Percentiles rank a stretch among this genome's conserved stretches.
Evolutionary conservation across 257 asterid genomes (phyloP).

Genomic region (Haberlea rhodopensis): DNA sequence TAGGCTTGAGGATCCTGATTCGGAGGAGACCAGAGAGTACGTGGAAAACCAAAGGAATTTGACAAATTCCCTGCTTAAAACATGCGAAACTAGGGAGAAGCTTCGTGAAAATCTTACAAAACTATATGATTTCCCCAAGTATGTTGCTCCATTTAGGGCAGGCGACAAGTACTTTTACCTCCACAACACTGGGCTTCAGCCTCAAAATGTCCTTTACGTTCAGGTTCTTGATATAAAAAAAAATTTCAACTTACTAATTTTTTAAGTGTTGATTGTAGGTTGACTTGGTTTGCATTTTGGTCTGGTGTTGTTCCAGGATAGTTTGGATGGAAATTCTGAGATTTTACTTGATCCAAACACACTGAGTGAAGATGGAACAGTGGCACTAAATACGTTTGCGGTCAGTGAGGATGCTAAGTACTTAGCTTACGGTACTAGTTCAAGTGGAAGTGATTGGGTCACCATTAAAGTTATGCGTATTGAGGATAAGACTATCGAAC

Average conservation of each 20-base stretch:
- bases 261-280: not conserved
- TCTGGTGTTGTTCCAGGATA: conserved; percentile 49
- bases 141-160: conserved; percentile 74
- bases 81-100: conserved; percentile 72
- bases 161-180: conserved; percentile 86
- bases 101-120: conserved; percentile 60
- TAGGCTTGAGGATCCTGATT: conserved; percentile 99
- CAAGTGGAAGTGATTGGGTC: conserved; percentile 98
- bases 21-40: conserved; percentile 78
- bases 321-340: conserved; percentile 70
- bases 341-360: conserved; percentile 88
- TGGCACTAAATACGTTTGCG: conserved; percentile 1
- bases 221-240: conserved; percentile 55
- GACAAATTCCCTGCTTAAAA: conserved; percentile 70
- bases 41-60: conserved; percentile 69
- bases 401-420: conserved; percentile 54
- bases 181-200: conserved; percentile 90
- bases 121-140: conserved; percentile 48
- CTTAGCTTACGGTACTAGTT: conserved; percentile 79
- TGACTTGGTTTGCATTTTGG: conserved; percentile 4
- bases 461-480: conserved; percentile 70
- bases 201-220: conserved; percentile 77
- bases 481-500: conserved; percentile 55
- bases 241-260: not conserved
- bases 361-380: conserved; percentile 84